phyloP scores from a whole-genome alignment of 1,284 basidiomycete genomes.

The Inonotus hispidus region DNA sequence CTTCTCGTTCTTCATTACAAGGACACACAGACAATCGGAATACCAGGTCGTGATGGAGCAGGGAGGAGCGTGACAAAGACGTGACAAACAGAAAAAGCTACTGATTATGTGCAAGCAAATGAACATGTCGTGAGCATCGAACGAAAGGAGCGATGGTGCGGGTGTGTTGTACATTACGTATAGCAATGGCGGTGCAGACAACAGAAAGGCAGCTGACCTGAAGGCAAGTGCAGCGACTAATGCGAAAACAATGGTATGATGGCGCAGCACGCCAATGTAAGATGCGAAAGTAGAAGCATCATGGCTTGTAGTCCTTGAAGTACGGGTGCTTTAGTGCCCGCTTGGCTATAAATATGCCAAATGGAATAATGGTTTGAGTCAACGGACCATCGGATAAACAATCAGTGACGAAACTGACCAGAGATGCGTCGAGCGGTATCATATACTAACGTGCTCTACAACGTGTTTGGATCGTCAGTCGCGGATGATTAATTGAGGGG shows the following conservation, averaged over 20 bases:
- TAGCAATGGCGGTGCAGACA: neutral
- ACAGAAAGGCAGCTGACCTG: neutral
- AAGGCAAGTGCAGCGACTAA: slow-evolving; percentile 2
- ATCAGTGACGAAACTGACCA: slow-evolving; percentile 42
- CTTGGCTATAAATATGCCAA: slow-evolving; percentile 54
- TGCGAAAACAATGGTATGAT: neutral
- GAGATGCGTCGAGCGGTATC: slow-evolving; percentile 94
- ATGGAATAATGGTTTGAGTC: slow-evolving; percentile 4
- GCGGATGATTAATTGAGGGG: neutral
- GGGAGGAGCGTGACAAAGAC: neutral
- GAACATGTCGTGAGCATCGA: neutral
- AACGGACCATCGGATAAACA: slow-evolving; percentile 1
- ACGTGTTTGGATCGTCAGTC: slow-evolving; percentile 25
- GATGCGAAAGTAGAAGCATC: slow-evolving; percentile 14
- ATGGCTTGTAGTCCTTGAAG: slow-evolving; percentile 51
- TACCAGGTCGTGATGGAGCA: neutral
- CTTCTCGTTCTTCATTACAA: neutral
- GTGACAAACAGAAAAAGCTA: neutral
- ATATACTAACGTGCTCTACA: slow-evolving; percentile 79
- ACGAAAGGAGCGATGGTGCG: neutral
- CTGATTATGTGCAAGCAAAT: neutral
- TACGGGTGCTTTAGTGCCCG: slow-evolving; percentile 81
- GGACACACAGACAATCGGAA: neutral
- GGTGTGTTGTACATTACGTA: slow-evolving; percentile 10
- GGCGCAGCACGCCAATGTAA: neutral